Evolutionary conservation across 1,139 yeast species (phyloP).

Genomic region (Nadsonia commutata): DNA sequence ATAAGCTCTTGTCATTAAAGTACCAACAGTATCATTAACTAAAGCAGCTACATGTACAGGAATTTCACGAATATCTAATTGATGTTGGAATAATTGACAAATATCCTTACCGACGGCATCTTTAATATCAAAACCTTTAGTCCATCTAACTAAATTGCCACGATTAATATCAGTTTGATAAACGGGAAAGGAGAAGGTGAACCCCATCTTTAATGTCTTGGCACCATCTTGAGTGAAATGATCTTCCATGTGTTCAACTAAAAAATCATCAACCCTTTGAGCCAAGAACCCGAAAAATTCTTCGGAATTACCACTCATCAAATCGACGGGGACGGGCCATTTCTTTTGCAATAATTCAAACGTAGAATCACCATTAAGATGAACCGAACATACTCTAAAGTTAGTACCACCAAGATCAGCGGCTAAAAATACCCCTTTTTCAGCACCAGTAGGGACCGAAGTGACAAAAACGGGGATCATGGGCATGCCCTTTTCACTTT

Average conservation of each 20-base stretch:
- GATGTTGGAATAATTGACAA: slow-evolving; percentile 53
- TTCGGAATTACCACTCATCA: slow-evolving; percentile 43
- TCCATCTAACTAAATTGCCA: slow-evolving; percentile 84
- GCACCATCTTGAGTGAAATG: slow-evolving; percentile 8
- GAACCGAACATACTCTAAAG: slow-evolving; percentile 74
- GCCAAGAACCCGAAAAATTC: slow-evolving; percentile 64
- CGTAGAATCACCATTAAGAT: slow-evolving; percentile 66
- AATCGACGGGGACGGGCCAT: slow-evolving; percentile 54
- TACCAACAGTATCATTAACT: slow-evolving; percentile 92
- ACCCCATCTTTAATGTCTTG: slow-evolving; percentile 47
- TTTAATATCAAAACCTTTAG: slow-evolving; percentile 77
- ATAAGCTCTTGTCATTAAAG: slow-evolving; percentile 76
- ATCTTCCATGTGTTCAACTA: slow-evolving; percentile 41
- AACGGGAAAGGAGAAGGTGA: slow-evolving; percentile 87
- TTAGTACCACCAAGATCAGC: slow-evolving; percentile 86
- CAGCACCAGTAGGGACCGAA: slow-evolving; percentile 66
- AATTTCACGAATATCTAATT: slow-evolving; percentile 40
- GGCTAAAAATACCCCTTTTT: slow-evolving; percentile 63
- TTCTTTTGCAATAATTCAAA: slow-evolving; percentile 60
- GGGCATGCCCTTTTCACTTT: slow-evolving; percentile 44
- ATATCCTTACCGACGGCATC: slow-evolving; percentile 80
- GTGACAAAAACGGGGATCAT: slow-evolving; percentile 86
- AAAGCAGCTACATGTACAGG: slow-evolving; percentile 75
- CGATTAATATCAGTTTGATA: slow-evolving; percentile 63
- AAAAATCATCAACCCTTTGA: slow-evolving; percentile 45